These are phyloP conservation scores for Rhynchospora breviuscula DNA, from an alignment of 176 grass and related monocot genomes.

Conservation along the genomic window DNA sequence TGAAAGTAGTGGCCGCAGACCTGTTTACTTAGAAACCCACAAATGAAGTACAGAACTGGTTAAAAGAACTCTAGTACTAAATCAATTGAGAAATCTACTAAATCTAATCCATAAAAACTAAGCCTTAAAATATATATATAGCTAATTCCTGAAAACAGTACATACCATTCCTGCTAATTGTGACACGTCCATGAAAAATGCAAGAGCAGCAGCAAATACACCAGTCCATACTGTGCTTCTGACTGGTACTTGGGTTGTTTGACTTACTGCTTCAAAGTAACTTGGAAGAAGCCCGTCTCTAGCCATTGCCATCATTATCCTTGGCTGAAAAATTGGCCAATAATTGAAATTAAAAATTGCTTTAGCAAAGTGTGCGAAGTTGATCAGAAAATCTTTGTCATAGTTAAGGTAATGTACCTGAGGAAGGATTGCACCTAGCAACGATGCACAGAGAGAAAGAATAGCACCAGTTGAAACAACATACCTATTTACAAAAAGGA, in stretches of 20 bases:
- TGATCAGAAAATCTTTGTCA: background rate
- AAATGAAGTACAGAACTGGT: too few species aligned
- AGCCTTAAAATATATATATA: conserved; percentile 16
- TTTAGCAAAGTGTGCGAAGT: background rate
- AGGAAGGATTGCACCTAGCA: conserved; percentile 80
- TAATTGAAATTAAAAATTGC: conserved; percentile 24
- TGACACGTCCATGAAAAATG: conserved; percentile 92
- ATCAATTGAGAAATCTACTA: too few species aligned
- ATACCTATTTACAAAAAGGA: conserved; percentile 44
- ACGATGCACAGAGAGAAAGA: conserved; percentile 70
- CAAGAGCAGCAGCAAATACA: conserved; percentile 48
- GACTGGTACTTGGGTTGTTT: conserved; percentile 62
- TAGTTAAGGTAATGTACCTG: conserved; percentile 41
- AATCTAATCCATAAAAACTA: background rate
- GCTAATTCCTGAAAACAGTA: conserved; percentile 5
- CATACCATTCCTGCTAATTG: conserved; percentile 79
- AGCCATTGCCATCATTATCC: conserved; percentile 96
- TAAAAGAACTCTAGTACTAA: too few species aligned
- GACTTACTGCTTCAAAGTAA: conserved; percentile 59
- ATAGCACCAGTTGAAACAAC: conserved; percentile 71
- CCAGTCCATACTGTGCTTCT: conserved; percentile 73
- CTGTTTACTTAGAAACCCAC: too few species aligned
- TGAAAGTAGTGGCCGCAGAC: too few species aligned
- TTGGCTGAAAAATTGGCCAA: conserved; percentile 38
- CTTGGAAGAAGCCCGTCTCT: conserved; percentile 77